phyloP scores from a whole-genome alignment of 768 basidiomycete species.

The Termitomyces sp. region DNA sequence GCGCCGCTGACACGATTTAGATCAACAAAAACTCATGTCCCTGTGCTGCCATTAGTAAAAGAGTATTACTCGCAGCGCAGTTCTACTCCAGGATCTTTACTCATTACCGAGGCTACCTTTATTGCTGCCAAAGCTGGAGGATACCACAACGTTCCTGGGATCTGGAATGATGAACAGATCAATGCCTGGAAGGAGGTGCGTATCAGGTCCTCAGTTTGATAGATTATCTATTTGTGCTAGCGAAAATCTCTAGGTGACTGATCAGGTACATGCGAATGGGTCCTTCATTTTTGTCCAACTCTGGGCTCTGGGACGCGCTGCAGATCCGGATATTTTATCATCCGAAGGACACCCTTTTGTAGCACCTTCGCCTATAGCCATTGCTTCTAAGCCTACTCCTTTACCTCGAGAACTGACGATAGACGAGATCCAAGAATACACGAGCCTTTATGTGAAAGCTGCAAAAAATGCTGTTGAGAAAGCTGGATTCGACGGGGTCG shows the following conservation, averaged over 20 bases:
- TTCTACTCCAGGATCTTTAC: conserved; percentile 34
- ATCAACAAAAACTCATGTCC: conserved; percentile 22
- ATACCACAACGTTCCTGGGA: conserved; percentile 51
- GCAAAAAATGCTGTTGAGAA: conserved; percentile 50
- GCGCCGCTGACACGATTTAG: conserved; percentile 25
- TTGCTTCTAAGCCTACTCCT: conserved; percentile 30
- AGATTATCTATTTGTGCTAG: neutral
- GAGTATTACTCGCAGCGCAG: conserved; percentile 37
- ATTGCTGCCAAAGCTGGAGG: conserved; percentile 50
- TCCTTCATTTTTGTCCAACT: conserved; percentile 45
- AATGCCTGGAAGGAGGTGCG: conserved; percentile 52
- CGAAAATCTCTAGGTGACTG: conserved; percentile 38
- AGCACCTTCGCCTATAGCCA: conserved; percentile 13
- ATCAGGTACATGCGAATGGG: conserved; percentile 51
- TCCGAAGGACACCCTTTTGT: conserved; percentile 25
- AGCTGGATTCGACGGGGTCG: conserved; percentile 69
- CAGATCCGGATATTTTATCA: conserved; percentile 28
- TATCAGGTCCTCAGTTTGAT: neutral
- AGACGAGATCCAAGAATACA: conserved; percentile 48
- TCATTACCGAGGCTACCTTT: conserved; percentile 45
- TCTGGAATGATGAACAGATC: conserved; percentile 63
- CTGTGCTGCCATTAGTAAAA: conserved; percentile 24
- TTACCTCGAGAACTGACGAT: conserved; percentile 42
- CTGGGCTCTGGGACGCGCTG: conserved; percentile 47
- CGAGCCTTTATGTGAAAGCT: conserved; percentile 47